Evolutionary conservation across 2,329 filamentous ascomycete genomes (phyloP), one percentile per base, ranked within the genome.

Genomic region (Pseudogymnoascus sp.): DNA sequence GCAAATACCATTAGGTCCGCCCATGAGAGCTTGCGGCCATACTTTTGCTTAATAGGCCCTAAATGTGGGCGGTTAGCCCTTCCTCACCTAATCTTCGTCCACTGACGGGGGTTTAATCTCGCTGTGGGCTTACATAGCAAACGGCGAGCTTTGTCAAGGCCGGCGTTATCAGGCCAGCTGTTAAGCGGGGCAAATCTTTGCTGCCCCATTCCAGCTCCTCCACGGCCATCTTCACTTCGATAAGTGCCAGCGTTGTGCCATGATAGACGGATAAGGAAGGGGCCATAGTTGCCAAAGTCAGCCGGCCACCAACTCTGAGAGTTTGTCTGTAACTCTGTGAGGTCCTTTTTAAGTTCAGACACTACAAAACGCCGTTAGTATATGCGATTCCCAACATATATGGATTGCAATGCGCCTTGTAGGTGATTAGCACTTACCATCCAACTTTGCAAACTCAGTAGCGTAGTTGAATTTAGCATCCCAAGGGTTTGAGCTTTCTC

Each of bases 221-320:
- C 83, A 65, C 83, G 82, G 41, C 83, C 83, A 68, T 86, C 83
- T 38, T 75, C 76, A 68, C 84, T 80, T 69, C 83, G 82, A 75
- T 86, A 86, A 64, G 83, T 86, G 63, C 83, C 83, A 7, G 83
- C 79, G 62, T 80, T 82, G 76, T 85, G 83, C 83, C 83, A 86
- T 66, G 83, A 81, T 81, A 85, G 81, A 56, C 83, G 82, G 70
- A 86, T 78, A 71, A 86, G 85, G 11, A 86, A 77, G 16, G 75
- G 83, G 64, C 83, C 83, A 66, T 86, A 86, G 75, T 85, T 82
- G 64, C 83, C 83, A 68, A 84, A 85, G 70, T 86, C 83, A 26
- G 83, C 83, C 1, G 83, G 83, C 83, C 83, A 86, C 78, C 79
- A 85, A 37, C 83, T 80, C 72, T 86, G 82, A 12, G 82, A 84